Evolutionary conservation across 257 asterid genomes (phyloP), one percentile per base, ranked within the genome.

Genomic region (Handroanthus guayacan): DNA sequence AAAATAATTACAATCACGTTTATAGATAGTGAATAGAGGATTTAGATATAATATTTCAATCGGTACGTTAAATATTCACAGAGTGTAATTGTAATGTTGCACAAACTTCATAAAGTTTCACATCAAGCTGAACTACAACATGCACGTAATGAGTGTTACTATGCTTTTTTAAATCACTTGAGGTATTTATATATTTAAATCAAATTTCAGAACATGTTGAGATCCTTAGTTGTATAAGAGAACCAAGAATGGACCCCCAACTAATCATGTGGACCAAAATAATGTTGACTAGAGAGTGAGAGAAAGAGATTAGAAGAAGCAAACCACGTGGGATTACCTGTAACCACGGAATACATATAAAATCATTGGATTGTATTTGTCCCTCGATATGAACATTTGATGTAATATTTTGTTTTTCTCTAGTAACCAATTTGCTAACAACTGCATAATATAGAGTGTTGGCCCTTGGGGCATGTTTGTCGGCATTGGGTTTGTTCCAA

Each of bases 241-340:
- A 75, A 68, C 9, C 56, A 69, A 69, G 77, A 39, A 57, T 70
- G 69, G 20, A 55, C 44, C 13, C 50, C 20, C 14, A 11, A 63
- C 44, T 18, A 62, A 44, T 69, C 31, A 69, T 65, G 60, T 9
- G 64, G 34, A 77, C 51, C 48, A 75, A 64, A 39, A 41, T 63
- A 48, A 14, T 37, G 75, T 70, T 76, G 85, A 86, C 80, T 80
- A 72, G 81, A 62, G 66, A 63, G 64, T 25, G 61, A 71, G 78
- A 69, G 52, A 62, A 61, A 70, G 61, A 47, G 78, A 78, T 72
- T 63, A 68, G 67, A n/a, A 71, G 62, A 76, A 80, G 86, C 90
- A 87, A 89, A 81, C 80, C 95, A 89, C 86, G 92, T 89, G 95
- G 82, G 81, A 69, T 82, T 86, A 84, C 80, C 87, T 84, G 82